Conservation (phyloP, 352 stramenopile species). For the Phytophthora chlamydospora region DNA sequence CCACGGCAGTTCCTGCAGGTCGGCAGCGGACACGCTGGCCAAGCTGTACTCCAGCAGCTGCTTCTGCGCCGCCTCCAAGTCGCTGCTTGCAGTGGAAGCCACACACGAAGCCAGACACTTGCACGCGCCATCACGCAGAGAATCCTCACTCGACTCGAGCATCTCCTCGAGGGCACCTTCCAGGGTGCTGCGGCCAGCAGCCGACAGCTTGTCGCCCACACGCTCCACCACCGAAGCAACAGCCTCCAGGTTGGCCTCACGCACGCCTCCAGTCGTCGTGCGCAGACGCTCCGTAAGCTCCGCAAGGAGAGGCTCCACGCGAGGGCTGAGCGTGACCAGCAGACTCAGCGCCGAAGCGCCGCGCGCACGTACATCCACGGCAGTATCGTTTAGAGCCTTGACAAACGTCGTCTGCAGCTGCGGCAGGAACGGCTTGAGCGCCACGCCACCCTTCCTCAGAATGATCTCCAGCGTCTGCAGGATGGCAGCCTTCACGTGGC, state of each 20-base stretch:
- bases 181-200: conserved; percentile 46
- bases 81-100: conserved; percentile 49
- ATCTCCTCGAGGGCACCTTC: conserved; percentile 73
- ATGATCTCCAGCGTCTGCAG: conserved; percentile 97
- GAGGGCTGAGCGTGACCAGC: conserved; percentile 94
- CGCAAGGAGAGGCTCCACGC: conserved; percentile 96
- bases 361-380: conserved; percentile 90
- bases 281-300: conserved; percentile 92
- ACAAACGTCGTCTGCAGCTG: conserved; percentile 99
- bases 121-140: conserved; percentile 64
- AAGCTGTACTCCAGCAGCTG: conserved; percentile 59
- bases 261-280: conserved; percentile 69
- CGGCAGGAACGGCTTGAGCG: conserved; percentile 98
- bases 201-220: conserved; percentile 78
- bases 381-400: conserved; percentile 98
- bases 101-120: conserved; percentile 73
- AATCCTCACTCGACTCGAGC: conserved; percentile 69
- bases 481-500: conserved; percentile 98
- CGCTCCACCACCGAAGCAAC: conserved; percentile 65
- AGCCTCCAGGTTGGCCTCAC: conserved; percentile 80
- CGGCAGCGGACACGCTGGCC: conserved; percentile 41
- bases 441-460: conserved; percentile 95
- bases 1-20: conserved; percentile 50
- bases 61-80: conserved; percentile 36
- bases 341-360: conserved; percentile 93